Base-by-base conservation (phyloP, 345 rosid species). In the Corchorus capsularis region DNA sequence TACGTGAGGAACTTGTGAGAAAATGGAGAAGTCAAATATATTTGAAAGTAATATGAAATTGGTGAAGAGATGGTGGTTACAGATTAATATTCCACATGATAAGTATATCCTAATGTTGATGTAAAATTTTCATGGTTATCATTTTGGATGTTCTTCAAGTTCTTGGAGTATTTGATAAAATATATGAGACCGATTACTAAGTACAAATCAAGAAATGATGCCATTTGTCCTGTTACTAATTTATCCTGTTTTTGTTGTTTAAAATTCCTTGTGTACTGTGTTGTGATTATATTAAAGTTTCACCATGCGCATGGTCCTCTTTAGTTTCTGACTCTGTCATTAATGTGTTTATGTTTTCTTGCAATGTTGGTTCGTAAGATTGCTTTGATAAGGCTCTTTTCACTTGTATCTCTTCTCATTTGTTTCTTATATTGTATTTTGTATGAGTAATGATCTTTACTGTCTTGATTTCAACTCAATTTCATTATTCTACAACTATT, bases 81-180 rank as follows among this genome's bases (percentile, higher is more conserved):
- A 45, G 34, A 11, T 65, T 45, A 65, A 52, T 16, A 65, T 45
- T 65, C 70, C 0, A 46, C 17, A 12, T 43, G 65, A 39, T 37
- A 63, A 63, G 47, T 63, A 35, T 17, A 35, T 17, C 68, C 65
- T 61, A 17, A 61, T 61, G 65, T 61, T 61, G 43, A 61, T 34
- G 65, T 61, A 1, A 27, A 27, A 27, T 27, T 27, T 27, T 27
- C 27, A 27, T 27, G 0, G 27, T 27, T 27, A 27, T 27, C 27
- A 1, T 27, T 27, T 27, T 27, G 27, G 27, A 27, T 0, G 1
- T 27, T 27, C 27, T 27, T 27, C 27, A 27, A 27, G 27, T 27
- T 27, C 27, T 27, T 27, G 27, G 27, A 27, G 27, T 27, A 27
- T 27, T 27, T 27, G 27, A 27, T 27, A 27, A 27, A 27, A 27